Conservation (phyloP, 2,329 filamentous ascomycete genomes). For the Mycogone perniciosa region DNA sequence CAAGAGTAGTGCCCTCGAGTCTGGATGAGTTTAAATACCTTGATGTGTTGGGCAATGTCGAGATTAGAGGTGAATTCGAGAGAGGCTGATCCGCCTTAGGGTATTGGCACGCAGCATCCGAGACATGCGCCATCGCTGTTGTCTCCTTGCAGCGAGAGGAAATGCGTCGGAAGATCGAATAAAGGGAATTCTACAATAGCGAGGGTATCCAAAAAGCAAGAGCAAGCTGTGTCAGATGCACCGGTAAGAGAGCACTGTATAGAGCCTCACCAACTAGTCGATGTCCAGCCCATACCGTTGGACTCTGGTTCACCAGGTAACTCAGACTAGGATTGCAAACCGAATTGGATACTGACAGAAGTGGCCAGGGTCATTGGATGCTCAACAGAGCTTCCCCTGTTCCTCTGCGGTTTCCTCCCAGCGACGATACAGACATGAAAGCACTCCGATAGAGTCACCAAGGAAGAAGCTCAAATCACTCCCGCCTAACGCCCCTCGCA, state of each 20-base stretch:
- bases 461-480: conserved; percentile 20
- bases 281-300: not conserved
- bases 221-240: no score
- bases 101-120: conserved; percentile 15
- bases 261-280: not conserved
- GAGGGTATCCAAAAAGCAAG: not conserved
- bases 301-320: no score
- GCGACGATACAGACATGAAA: not conserved
- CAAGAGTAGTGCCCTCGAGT: not conserved
- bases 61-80: not conserved
- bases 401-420: not conserved
- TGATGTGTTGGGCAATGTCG: conserved; percentile 13
- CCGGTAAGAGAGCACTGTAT: no score
- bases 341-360: not conserved
- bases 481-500: conserved; percentile 21
- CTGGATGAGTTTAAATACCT: conserved; percentile 15
- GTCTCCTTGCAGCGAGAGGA: not conserved
- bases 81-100: conserved; percentile 10
- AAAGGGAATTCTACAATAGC: no score
- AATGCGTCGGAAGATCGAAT: not conserved
- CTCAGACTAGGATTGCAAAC: no score
- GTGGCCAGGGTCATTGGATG: not conserved
- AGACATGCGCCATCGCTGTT: not conserved
- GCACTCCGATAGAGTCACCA: not conserved
- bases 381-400: not conserved